A percentile compares a stretch with the other conserved stretches of the same genome.
These are phyloP conservation scores for Helicocarpus griseus DNA, from an alignment of 2,329 filamentous ascomycete species.

Conservation along the genomic window DNA sequence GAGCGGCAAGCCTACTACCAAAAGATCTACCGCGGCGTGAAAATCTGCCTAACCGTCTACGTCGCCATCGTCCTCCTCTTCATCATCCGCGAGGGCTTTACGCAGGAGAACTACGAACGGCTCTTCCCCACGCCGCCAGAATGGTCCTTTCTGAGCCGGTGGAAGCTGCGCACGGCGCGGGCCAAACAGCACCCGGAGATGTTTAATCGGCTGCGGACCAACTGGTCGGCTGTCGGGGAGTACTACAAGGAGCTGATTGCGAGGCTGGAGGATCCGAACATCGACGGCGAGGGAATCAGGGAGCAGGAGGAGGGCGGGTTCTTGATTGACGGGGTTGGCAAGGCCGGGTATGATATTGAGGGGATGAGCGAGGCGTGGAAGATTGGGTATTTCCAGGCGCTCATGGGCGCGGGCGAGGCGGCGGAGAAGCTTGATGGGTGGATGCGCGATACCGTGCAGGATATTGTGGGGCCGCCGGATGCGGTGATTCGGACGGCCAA, in stretches of 20 bases:
- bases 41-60: constrained; percentile 63
- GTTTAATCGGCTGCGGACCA: constrained; percentile 44
- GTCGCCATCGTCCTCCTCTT: constrained; percentile 51
- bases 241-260: constrained; percentile 51
- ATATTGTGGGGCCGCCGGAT: constrained; percentile 67
- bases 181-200: constrained; percentile 49
- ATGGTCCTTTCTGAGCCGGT: constrained; percentile 64
- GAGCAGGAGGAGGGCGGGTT: constrained; percentile 47
- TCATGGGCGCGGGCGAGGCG: constrained; percentile 67
- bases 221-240: constrained; percentile 60
- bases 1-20: constrained; percentile 49
- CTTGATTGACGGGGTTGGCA: constrained; percentile 46
- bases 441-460: constrained; percentile 58
- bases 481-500: no score
- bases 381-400: constrained; percentile 70
- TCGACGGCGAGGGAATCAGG: constrained; percentile 58
- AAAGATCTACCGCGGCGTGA: constrained; percentile 60
- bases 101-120: constrained; percentile 67
- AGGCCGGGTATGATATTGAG: constrained; percentile 57
- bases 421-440: constrained; percentile 76
- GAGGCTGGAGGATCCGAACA: constrained; percentile 57
- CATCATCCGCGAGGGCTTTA: constrained; percentile 54
- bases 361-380: constrained; percentile 75
- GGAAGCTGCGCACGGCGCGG: constrained; percentile 56
- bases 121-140: constrained; percentile 72